A percentile compares a stretch with the other conserved stretches of the same genome.
phyloP scores from a whole-genome alignment of 2,329 filamentous ascomycete species.

The Colletotrichum australisinense region DNA sequence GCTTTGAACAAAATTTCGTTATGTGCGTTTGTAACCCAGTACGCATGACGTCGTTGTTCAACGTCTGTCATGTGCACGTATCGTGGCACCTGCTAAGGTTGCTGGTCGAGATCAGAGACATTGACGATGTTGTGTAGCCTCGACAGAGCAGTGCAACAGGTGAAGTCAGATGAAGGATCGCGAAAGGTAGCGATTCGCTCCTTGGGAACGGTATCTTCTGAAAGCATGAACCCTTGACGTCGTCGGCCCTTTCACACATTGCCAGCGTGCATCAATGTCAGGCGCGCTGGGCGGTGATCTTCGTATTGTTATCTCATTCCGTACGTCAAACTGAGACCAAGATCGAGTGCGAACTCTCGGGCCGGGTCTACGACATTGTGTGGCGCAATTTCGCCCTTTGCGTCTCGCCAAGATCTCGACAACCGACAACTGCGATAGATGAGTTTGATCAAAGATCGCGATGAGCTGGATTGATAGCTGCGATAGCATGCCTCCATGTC shows the following conservation, averaged over 20 bases:
- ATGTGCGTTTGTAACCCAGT: background rate
- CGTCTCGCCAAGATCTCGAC: conserved; percentile 68
- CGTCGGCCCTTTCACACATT: background rate
- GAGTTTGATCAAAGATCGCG: conserved; percentile 54
- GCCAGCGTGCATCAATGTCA: background rate
- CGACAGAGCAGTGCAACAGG: background rate
- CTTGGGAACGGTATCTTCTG: too few relatives aligned
- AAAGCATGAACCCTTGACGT: background rate
- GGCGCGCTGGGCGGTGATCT: background rate
- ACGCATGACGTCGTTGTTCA: conserved; percentile 32
- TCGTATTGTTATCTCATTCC: conserved; percentile 59
- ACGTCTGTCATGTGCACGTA: conserved; percentile 3
- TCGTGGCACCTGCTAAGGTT: too few relatives aligned
- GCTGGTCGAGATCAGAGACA: background rate
- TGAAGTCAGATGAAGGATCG: too few relatives aligned
- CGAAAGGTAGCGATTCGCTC: too few relatives aligned
- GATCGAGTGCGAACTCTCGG: conserved; percentile 72
- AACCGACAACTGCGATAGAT: conserved; percentile 59
- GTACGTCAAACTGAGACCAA: conserved; percentile 72
- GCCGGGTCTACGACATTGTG: conserved; percentile 71
- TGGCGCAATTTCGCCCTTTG: conserved; percentile 61
- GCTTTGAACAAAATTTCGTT: too few relatives aligned
- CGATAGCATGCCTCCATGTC: background rate
- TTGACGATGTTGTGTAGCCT: conserved; percentile 20
- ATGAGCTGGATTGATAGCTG: background rate